Base-by-base conservation (phyloP, 768 basidiomycete species). In the Panaeolus papilionaceus region DNA sequence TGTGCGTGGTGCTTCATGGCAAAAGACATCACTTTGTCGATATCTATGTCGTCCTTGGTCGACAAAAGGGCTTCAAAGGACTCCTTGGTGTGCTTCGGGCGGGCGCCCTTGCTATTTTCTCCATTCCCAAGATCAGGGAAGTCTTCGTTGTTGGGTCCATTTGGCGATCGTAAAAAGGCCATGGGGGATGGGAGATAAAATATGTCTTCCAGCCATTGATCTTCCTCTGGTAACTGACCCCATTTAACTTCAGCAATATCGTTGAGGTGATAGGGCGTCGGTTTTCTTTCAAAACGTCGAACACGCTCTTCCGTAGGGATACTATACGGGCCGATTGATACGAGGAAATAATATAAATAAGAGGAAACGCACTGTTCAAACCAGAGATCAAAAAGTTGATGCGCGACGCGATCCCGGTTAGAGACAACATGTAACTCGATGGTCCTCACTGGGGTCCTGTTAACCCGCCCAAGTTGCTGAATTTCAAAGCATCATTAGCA, bases 371-470 rank as follows among this genome's bases (percentile, higher is more conserved):
- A 90, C 89, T 89, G 86, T 40, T 90, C 87, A 71, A 89, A 88
- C 78, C 88, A 88, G 39, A 90, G 73, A 72, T 92, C 90, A 69
- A 92, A 91, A 0, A 88, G 73, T 75, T 89, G 88, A 71, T 90
- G 88, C 0, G 89, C 87, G 2, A 89, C 79, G 10, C 88, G 84
- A 74, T 91, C 89, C 12, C 89, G 79, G 72, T 90, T 90, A 0
- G 90, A 91, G 10, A 91, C 85, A 4, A 91, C 90, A 72, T 91
- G 90, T 8, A 91, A 81, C 68, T 91, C 90, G 42, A 90, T 82
- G 6, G 80, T 81, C 11, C 77, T 76, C 0, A 89, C 81, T 0
- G 88, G 84, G 0, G 83, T 78, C 42, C 85, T 83, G 61, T 85
- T 81, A 28, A 91, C 73, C 45, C 87, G 78, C 4, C 90, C 90